Evolutionary conservation across 2,329 filamentous ascomycete genomes (phyloP).

Genomic region (Corniculantispora saksenae): DNA sequence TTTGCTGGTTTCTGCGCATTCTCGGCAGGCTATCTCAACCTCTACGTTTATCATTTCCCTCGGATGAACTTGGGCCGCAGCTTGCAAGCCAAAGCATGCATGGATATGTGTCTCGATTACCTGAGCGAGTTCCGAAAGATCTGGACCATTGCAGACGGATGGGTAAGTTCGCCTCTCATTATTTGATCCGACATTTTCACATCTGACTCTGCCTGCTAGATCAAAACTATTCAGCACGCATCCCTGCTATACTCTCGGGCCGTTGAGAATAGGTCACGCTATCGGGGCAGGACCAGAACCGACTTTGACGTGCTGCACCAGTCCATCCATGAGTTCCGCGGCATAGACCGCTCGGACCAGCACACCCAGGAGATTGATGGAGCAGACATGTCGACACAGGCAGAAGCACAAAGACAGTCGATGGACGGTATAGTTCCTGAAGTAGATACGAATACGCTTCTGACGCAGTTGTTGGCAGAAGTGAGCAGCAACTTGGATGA

Average conservation of each 20-base stretch:
- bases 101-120: slow-evolving; percentile 30
- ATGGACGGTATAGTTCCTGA: not conserved
- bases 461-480: slow-evolving; percentile 28
- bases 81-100: slow-evolving; percentile 23
- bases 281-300: slow-evolving; percentile 29
- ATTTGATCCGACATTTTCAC: not conserved
- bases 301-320: slow-evolving; percentile 34
- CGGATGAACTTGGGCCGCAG: slow-evolving; percentile 41
- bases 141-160: slow-evolving; percentile 33
- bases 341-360: slow-evolving; percentile 33
- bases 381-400: slow-evolving; percentile 22
- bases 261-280: slow-evolving; percentile 24
- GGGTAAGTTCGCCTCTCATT: slow-evolving; percentile 23
- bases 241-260: slow-evolving; percentile 30
- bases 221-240: slow-evolving; percentile 30
- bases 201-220: slow-evolving; percentile 17
- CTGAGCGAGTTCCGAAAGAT: slow-evolving; percentile 30
- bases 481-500: slow-evolving; percentile 31
- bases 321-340: slow-evolving; percentile 34
- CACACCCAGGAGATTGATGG: slow-evolving; percentile 33
- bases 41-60: slow-evolving; percentile 42
- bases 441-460: slow-evolving; percentile 25
- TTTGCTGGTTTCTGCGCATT: slow-evolving; percentile 49
- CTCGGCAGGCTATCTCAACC: slow-evolving; percentile 43
- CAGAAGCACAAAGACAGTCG: not conserved